These are phyloP conservation scores for Arachnopeziza araneosa DNA, from an alignment of 2,329 filamentous ascomycete genomes.

Conservation along the genomic window DNA sequence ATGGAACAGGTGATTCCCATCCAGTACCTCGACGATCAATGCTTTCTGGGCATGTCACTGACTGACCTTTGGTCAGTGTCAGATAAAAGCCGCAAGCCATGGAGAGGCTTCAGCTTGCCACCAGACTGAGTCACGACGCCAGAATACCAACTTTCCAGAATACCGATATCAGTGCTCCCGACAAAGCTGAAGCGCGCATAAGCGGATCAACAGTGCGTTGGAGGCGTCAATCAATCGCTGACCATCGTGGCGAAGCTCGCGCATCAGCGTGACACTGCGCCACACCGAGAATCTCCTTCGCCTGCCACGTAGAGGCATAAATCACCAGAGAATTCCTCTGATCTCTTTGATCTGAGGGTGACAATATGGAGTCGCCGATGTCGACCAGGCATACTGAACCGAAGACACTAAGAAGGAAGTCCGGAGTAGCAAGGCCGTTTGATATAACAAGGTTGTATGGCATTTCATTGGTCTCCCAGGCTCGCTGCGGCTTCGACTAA, in stretches of 20 bases:
- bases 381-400: slow-evolving; percentile 5
- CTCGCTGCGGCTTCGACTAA: slow-evolving; percentile 10
- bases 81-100: not conserved
- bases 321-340: not conserved
- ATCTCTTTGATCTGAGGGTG: not conserved
- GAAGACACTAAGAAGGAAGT: not conserved
- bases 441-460: slow-evolving; percentile 17
- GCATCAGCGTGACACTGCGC: not conserved
- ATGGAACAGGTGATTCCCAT: not conserved
- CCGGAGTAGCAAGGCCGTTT: slow-evolving; percentile 14
- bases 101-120: slow-evolving; percentile 1
- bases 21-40: not conserved
- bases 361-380: not conserved
- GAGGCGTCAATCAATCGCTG: slow-evolving; percentile 16
- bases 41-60: not conserved
- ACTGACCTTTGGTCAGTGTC: not conserved
- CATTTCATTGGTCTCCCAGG: slow-evolving; percentile 21
- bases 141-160: not conserved
- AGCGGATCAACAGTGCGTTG: slow-evolving; percentile 23
- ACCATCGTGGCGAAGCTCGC: slow-evolving; percentile 22
- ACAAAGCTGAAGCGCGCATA: slow-evolving; percentile 26
- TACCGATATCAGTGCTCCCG: slow-evolving; percentile 18
- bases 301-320: not conserved
- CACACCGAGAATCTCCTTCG: not conserved
- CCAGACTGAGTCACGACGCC: slow-evolving; percentile 6